Evolutionary conservation across 192 early-diverging fungal species (phyloP), one percentile per base, ranked within the genome.

Genomic region (Coemansia sp.): DNA sequence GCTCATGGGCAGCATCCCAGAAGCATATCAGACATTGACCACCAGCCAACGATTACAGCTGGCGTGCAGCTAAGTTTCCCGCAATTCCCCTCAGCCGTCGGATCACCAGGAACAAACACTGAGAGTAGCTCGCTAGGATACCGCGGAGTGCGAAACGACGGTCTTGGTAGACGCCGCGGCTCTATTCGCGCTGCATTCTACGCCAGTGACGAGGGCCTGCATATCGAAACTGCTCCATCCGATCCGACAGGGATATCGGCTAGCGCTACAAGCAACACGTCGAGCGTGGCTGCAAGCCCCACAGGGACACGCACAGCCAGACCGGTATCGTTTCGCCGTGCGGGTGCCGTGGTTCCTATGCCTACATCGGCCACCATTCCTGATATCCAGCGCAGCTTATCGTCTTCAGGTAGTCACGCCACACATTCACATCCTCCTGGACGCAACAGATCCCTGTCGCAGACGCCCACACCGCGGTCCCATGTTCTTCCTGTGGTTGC

Each of bases 341-440:
- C 73, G 0, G 69, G 69, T 11, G 64, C 69, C 3, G 69, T 74
- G 3, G 38, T 69, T 33, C 63, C 71, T 5, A 53, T 62, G 3
- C 58, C 34, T 13, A 13, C 62, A n/a, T n/a, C 14, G 2, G 11
- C 46, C n/a, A 8, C 60, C 11, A 25, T 66, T 11, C 58, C 65
- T n/a, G 65, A 73, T 29, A 29, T 69, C 13, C 72, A 74, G 72
- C 77, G 69, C 66, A 74, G 69, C 62, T 56, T 40, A 17, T 67
- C 69, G 2, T 43, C 71, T 9, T 60, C 59, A 11, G 35, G 45
- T 17, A 41, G 57, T 42, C 59, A 32, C n/a, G 58, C 23, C 2
- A 33, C 49, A 13, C 45, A 41, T 32, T n/a, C 36, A 20, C 20
- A 33, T 20, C 48, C 36, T 34, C 48, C 48, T n/a, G 63, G 61